Percentiles rank a stretch among this genome's conserved stretches.
These are phyloP conservation scores for Datisca glomerata DNA, from an alignment of 306 rosid genomes.

Conservation along the genomic window DNA sequence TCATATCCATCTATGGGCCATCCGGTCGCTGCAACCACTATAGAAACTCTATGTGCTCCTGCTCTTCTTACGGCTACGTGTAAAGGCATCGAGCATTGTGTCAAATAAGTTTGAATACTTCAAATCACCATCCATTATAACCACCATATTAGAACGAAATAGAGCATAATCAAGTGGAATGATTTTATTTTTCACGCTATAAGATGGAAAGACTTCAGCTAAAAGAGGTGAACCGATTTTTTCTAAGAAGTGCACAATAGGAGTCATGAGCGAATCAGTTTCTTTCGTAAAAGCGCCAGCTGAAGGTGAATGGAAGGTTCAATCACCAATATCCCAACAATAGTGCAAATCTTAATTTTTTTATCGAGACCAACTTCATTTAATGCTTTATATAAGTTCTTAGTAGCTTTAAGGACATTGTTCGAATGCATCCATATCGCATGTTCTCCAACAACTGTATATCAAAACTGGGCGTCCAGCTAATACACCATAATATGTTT, in stretches of 20 bases:
- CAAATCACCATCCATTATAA: background rate
- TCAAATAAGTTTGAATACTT: background rate
- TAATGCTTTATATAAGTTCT: background rate
- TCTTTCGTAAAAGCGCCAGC: background rate
- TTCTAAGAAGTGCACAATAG: background rate
- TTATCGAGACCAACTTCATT: background rate
- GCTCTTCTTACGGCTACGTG: background rate
- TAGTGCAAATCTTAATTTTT: background rate
- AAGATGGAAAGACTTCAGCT: background rate
- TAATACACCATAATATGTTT: background rate
- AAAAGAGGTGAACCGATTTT: background rate
- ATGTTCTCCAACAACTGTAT: background rate
- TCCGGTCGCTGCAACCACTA: constrained; percentile 1
- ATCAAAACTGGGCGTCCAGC: background rate
- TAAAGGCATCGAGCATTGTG: background rate
- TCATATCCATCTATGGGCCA: constrained; percentile 4
- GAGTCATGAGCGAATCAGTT: background rate
- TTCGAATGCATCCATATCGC: background rate
- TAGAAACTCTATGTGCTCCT: background rate
- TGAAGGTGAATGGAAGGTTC: background rate
- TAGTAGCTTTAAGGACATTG: background rate
- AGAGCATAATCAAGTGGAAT: background rate
- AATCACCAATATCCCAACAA: background rate
- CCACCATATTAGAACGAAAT: background rate
- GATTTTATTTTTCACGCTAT: background rate